A percentile compares a stretch with the other conserved stretches of the same genome.
These are phyloP conservation scores for Diutina ranongensis DNA, from an alignment of 1,139 yeast species.

Conservation along the genomic window DNA sequence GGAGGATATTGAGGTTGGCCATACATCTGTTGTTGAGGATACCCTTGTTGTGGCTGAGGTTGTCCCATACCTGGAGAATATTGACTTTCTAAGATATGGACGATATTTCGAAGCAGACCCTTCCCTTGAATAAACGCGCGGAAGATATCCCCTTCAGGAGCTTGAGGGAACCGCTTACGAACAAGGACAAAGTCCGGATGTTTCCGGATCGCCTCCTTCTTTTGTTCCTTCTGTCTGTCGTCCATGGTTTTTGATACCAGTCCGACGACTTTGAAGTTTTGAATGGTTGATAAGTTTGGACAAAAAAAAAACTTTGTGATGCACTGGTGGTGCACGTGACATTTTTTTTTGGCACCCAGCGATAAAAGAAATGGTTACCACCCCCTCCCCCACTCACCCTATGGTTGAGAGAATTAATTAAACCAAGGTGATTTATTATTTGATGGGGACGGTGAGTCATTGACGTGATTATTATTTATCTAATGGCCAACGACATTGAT, in stretches of 20 bases:
- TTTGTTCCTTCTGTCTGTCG: slow-evolving; percentile 2
- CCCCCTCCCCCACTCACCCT: no score
- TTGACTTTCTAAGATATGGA: slow-evolving; percentile 33
- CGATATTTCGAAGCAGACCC: slow-evolving; percentile 43
- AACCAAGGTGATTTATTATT: no score
- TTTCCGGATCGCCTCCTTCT: slow-evolving; percentile 1
- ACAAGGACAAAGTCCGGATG: slow-evolving; percentile 37
- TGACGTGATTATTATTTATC: not conserved
- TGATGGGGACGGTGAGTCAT: not conserved
- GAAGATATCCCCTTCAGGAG: slow-evolving; percentile 40
- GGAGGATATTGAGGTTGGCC: slow-evolving; percentile 5
- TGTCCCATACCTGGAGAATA: slow-evolving; percentile 11
- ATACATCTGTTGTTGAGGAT: slow-evolving; percentile 14
- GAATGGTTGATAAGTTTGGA: not conserved
- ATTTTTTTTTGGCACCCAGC: no score
- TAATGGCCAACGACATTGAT: no score
- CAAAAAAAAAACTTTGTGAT: not conserved
- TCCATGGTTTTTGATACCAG: not conserved
- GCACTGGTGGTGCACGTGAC: not conserved
- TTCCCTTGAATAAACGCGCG: slow-evolving; percentile 52
- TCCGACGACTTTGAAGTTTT: not conserved
- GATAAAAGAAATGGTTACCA: no score
- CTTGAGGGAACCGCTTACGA: slow-evolving; percentile 33
- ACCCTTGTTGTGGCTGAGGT: slow-evolving; percentile 13
- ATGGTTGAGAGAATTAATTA: no score